Conservation (phyloP, 306 rosid genomes). For the Trifolium repens region DNA sequence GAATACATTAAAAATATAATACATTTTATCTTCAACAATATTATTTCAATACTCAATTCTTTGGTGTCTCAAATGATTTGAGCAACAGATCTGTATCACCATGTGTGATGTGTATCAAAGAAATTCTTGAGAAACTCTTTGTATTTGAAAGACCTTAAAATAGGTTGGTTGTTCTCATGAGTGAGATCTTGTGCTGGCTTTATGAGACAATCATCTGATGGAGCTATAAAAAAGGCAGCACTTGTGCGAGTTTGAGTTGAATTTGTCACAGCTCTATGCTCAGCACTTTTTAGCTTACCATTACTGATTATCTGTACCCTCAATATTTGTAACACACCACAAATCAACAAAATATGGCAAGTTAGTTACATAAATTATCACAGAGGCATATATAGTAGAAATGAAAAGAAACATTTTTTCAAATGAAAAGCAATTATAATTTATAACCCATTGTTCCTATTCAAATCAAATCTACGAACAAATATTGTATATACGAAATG, state of each 20-base stretch:
- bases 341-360: background rate
- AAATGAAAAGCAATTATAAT: too few species aligned
- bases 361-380: too few species aligned
- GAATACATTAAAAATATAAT: too few species aligned
- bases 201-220: background rate
- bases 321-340: background rate
- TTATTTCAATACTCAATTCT: background rate
- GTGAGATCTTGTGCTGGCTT: background rate
- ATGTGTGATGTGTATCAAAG: background rate
- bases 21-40: too few species aligned
- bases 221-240: slow-evolving; percentile 8
- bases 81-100: background rate
- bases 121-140: background rate
- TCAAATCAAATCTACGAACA: too few species aligned
- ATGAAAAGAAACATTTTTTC: too few species aligned
- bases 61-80: background rate
- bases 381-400: too few species aligned
- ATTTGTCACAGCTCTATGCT: slow-evolving; percentile 1
- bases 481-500: too few species aligned
- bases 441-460: too few species aligned
- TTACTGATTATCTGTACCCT: background rate
- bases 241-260: background rate
- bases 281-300: background rate
- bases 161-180: background rate
- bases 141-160: background rate